A percentile compares a stretch with the other conserved stretches of the same genome.
Evolutionary conservation across 495 filamentous ascomycete genomes (phyloP).

Genomic region (Ramalina peruviana): DNA sequence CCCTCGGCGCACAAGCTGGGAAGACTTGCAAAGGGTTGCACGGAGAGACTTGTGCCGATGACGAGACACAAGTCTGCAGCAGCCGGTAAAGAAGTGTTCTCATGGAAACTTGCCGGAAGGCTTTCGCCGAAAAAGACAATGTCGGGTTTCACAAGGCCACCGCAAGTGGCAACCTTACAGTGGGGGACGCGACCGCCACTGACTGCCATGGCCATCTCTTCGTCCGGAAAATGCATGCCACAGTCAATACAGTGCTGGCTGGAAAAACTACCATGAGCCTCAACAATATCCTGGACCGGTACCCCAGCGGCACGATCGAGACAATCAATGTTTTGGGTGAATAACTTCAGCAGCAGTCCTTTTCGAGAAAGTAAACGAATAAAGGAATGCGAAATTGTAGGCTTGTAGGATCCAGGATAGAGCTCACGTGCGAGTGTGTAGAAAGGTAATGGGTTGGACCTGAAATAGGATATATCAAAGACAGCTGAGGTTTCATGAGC

Average conservation of each 20-base stretch:
- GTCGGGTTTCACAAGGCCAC: slow-evolving; percentile 84
- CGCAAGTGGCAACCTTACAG: slow-evolving; percentile 46
- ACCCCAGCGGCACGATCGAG: slow-evolving; percentile 82
- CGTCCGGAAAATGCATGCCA: slow-evolving; percentile 51
- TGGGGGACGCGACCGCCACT: slow-evolving; percentile 47
- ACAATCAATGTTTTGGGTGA: slow-evolving; percentile 96
- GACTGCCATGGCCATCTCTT: slow-evolving; percentile 57
- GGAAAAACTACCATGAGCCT: slow-evolving; percentile 93
- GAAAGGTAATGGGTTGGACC: slow-evolving; percentile 72
- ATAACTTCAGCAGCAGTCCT: slow-evolving; percentile 65
- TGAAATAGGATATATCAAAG: slow-evolving; percentile 83
- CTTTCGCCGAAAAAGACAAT: slow-evolving; percentile 96
- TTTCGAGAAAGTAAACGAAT: slow-evolving; percentile 63
- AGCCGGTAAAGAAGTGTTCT: slow-evolving; percentile 36
- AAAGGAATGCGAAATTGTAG: slow-evolving; percentile 73
- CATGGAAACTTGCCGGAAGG: slow-evolving; percentile 57
- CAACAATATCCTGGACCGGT: slow-evolving; percentile 64
- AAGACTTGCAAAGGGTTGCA: slow-evolving; percentile 79
- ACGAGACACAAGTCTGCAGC: slow-evolving; percentile 72
- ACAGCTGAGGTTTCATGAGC: slow-evolving; percentile 19
- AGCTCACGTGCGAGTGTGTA: slow-evolving; percentile 83
- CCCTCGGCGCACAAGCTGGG: slow-evolving; percentile 46
- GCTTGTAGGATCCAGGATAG: slow-evolving; percentile 80
- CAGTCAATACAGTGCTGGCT: slow-evolving; percentile 84
- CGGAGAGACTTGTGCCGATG: slow-evolving; percentile 80